Percentiles rank a stretch among this genome's conserved stretches.
Conservation (phyloP, 2,329 filamentous ascomycete species). For the Colletotrichum sidae region DNA sequence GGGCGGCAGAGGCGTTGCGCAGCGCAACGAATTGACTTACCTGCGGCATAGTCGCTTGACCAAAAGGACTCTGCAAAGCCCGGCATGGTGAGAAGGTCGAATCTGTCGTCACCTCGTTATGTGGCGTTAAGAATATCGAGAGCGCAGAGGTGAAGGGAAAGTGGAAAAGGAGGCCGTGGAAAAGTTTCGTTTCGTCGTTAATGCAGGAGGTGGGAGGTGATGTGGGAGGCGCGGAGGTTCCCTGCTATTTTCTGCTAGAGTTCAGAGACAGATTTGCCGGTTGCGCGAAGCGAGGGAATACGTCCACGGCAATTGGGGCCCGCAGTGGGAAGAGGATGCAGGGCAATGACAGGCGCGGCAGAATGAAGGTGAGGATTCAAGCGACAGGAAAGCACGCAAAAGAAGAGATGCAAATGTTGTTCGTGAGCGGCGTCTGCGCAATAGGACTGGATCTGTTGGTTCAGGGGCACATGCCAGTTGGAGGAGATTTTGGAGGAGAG, state of each 20-base stretch:
- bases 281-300: constrained; percentile 34
- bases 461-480: constrained; percentile 37
- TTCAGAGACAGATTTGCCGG: constrained; percentile 23
- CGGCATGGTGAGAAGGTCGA: constrained; percentile 70
- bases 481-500: constrained; percentile 35
- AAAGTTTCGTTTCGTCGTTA: constrained; percentile 38
- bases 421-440: constrained; percentile 21
- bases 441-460: not conserved
- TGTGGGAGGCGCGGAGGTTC: constrained; percentile 20
- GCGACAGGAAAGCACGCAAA: constrained; percentile 19
- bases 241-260: constrained; percentile 21
- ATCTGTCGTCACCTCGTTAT: constrained; percentile 17
- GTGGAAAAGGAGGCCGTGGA: constrained; percentile 25
- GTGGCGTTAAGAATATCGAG: constrained; percentile 11
- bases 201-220: constrained; percentile 14
- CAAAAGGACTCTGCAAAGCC: constrained; percentile 97
- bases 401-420: constrained; percentile 13
- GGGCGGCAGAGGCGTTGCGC: too few species aligned
- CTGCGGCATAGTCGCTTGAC: constrained; percentile 97
- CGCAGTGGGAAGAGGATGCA: constrained; percentile 13
- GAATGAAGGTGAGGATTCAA: constrained; percentile 16
- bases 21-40: constrained; percentile 57
- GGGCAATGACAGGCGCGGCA: constrained; percentile 3
- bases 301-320: constrained; percentile 27
- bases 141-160: constrained; percentile 4